Evolutionary conservation across 2,329 filamentous ascomycete species (phyloP), one percentile per base, ranked within the genome.

Genomic region (Penicillium janthinellum): DNA sequence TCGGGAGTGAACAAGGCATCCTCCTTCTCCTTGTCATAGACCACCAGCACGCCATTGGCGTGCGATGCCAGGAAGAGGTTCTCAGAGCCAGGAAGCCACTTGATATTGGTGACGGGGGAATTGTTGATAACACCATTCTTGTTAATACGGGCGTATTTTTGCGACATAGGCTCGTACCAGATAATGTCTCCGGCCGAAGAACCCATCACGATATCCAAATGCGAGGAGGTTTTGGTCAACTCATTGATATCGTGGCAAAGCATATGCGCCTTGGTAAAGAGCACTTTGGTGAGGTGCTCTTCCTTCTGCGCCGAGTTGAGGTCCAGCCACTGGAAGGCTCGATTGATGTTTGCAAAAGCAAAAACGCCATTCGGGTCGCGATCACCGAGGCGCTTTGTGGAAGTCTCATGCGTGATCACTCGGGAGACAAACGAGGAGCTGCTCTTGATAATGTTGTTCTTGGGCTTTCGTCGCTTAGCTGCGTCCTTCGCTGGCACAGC

Each of bases 381-480:
- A 35, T 98, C 95, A 51, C 86, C 85, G 63, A 98, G 77, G 64
- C 90, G 88, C 77, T 95, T 96, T 22, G 85, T 83, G 56, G 96
- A 77, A 4, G 84, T 83, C 69, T 99, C 95, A 70, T 96, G 91
- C 15, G 92, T 88, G 64, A 98, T 96, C 35, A 97, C 94, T 56
- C 95, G 83, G n/a, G 94, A 97, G 34, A 99, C 95, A 73, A 97
- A 99, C 0, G 94, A 96, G 10, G 95, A 99, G 76, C 96, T 98
- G 79, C 92, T 98, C 82, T 99, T 99, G 54, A 94, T 88, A 75
- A 99, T 95, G 75, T 96, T 98, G 78, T 94, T 98, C 83, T 98
- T 99, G 2, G 95, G 95, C 76, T 99, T 99, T 71, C 89, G 86
- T 73, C 87, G 85, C 82, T 97, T 97, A 25, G 81, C 73, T 10